Evolutionary conservation across 2,329 filamentous ascomycete genomes (phyloP).

Genomic region (Fusarium drepaniforme): DNA sequence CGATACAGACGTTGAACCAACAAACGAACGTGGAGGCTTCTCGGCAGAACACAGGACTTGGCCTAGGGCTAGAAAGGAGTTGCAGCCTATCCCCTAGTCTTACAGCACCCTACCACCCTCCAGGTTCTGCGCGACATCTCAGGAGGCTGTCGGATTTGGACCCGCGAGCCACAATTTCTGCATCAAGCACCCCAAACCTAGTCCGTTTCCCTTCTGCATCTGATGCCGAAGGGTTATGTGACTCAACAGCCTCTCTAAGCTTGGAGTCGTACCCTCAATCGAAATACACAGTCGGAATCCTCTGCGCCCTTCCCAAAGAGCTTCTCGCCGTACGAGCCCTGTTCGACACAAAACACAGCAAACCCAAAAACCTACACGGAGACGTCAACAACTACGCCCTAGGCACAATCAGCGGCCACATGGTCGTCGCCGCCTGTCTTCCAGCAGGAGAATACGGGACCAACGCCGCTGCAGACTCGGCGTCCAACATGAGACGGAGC

Average conservation of each 20-base stretch:
- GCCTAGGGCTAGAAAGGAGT: not conserved
- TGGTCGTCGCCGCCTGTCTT: conserved; percentile 28
- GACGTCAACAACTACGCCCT: conserved; percentile 24
- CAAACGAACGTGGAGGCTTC: not conserved
- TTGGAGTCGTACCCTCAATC: not conserved
- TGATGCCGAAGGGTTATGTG: not conserved
- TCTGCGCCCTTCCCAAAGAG: conserved; percentile 22
- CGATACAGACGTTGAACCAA: conserved; percentile 4
- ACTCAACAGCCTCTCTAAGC: not conserved
- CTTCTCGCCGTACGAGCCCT: conserved; percentile 19
- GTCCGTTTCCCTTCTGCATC: not conserved
- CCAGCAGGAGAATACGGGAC: conserved; percentile 26
- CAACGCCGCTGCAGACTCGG: conserved; percentile 17
- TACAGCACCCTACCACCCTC: not conserved
- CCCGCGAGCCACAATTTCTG: not conserved
- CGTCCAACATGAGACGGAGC: conserved; percentile 23
- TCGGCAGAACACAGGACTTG: not conserved
- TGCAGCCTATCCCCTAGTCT: not conserved
- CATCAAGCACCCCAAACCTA: not conserved
- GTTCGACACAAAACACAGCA: conserved; percentile 14
- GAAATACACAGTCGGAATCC: conserved; percentile 18
- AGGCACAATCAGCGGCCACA: conserved; percentile 19
- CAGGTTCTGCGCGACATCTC: not conserved
- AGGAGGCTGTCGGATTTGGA: not conserved
- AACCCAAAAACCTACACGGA: not conserved